These are phyloP conservation scores for Capsella rubella DNA, from an alignment of 441 rosid species.

Conservation along the genomic window DNA sequence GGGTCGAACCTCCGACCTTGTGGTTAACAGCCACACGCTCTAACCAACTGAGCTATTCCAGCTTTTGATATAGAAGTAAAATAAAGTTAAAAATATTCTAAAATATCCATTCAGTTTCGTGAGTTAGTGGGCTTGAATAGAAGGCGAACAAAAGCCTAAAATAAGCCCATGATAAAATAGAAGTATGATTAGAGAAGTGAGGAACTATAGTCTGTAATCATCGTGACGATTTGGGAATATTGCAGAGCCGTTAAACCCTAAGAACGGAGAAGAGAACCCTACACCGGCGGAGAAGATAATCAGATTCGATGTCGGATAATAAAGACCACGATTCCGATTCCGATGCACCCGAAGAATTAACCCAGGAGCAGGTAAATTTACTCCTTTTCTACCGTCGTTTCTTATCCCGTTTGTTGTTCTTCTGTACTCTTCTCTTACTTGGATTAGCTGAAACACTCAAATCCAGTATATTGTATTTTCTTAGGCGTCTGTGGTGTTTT, in stretches of 20 bases:
- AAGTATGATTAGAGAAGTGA: not conserved
- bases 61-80: not conserved
- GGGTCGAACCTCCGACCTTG: slow-evolving; percentile 98
- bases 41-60: slow-evolving; percentile 69
- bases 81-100: too few relatives aligned
- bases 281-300: slow-evolving; percentile 16
- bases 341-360: slow-evolving; percentile 78
- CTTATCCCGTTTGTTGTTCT: not conserved
- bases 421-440: not conserved
- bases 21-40: slow-evolving; percentile 99
- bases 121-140: not conserved
- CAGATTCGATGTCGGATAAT: slow-evolving; percentile 50
- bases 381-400: too few relatives aligned
- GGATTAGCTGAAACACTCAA: slow-evolving; percentile 1
- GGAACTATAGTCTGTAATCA: not conserved
- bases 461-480: not conserved
- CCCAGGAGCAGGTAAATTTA: slow-evolving; percentile 70
- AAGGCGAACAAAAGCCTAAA: slow-evolving; percentile 19
- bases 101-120: too few relatives aligned
- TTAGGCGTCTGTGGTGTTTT: not conserved
- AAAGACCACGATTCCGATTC: slow-evolving; percentile 65
- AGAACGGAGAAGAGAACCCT: slow-evolving; percentile 36
- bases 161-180: not conserved
- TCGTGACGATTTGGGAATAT: slow-evolving; percentile 18
- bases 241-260: slow-evolving; percentile 48